Base-by-base conservation (phyloP, 1,284 basidiomycete genomes). In the Schizophyllum amplum region DNA sequence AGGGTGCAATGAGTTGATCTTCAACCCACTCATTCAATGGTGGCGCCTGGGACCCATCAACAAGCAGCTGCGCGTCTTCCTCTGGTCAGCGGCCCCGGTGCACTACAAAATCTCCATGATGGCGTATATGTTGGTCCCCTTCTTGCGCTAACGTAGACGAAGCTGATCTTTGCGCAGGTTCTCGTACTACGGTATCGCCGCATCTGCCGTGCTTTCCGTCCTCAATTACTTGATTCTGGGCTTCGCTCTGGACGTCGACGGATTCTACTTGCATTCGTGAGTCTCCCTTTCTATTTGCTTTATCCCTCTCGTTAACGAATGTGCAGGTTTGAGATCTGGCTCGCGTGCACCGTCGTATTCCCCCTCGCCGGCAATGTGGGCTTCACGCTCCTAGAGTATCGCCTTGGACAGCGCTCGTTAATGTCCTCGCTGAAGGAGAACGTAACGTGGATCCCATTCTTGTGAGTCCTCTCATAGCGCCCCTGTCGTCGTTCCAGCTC, bases 31-130 rank as follows among this genome's bases (percentile, higher is more conserved):
- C 58, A 76, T 80, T 54, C 66, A 81, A 24, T 92, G 90, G 90
- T 84, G 82, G 76, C 73, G 72, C 58, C 72, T 79, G 56, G 90
- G 90, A 5, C 91, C 91, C 0, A 83, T 93, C 69, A 90, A 81
- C 49, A 82, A 84, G 62, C 87, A 92, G 63, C 80, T 92, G 47
- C 82, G 83, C 51, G 75, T 70, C n/a, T 93, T 93, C 74, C 62
- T 92, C 24, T 91, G 88, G 87, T 87, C 84, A 0, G 70, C 67
- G 49, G 87, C 87, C 4, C 90, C 90, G 0, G 74, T 89, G 0
- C 89, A 92, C 71, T 92, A 92, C 78, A 94, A 93, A 75, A 78
- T 92, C 66, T 80, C 75, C 57, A 87, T 87, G 85, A 70, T 83
- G 73, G 75, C 85, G 3, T 87, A 82, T 82, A 81, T 77, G 87